Evolutionary conservation across 139 green algal species (phyloP), one percentile per base, ranked within the genome.

Genomic region (Tetraselmis chui): DNA sequence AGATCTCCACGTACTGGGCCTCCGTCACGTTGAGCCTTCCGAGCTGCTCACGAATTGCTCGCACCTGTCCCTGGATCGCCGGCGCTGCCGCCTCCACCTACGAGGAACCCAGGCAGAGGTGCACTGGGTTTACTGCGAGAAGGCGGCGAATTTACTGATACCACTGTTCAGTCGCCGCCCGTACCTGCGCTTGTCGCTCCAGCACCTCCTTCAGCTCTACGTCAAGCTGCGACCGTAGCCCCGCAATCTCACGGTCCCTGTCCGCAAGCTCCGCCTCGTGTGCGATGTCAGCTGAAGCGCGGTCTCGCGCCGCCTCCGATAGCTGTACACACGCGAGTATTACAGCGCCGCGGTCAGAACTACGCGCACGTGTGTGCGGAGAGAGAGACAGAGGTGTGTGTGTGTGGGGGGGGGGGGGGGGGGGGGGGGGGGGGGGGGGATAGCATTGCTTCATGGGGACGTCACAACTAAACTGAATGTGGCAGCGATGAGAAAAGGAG

Each of bases 1-100:
- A 80, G 24, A 90, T 84, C 81, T 90, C 87, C 74, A 81, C 22
- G 30, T 87, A 88, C 2, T 31, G 75, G 1, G 81, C 32, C 23
- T 88, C 84, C 1, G 79, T 84, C 2, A 90, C 83, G 23, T 84
- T 80, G 32, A 90, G 79, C 59, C 85, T 76, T 22, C 31, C 1
- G 59, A 90, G 78, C 59, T 84, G 78, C 11, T 80, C 83, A 0
- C 76, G 76, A 23, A 85, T 83, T 32, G 87, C 84, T 23, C 87
- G 80, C 23, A 88, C 29, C 2, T 79, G 76, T 74, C 81, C 29
- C 5, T 78, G 59, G 59, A 88, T 24, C 30, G 86, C 28, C 28
- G 86, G 86, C 0, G 86, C 86, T 0, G 59, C 76, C 0, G 86
- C 31, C 77, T 90, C 86, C 28, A 90, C 82, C 80, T 90, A 18